These are phyloP conservation scores for Glycine latifolia DNA, from an alignment of 306 rosid species.

Conservation along the genomic window DNA sequence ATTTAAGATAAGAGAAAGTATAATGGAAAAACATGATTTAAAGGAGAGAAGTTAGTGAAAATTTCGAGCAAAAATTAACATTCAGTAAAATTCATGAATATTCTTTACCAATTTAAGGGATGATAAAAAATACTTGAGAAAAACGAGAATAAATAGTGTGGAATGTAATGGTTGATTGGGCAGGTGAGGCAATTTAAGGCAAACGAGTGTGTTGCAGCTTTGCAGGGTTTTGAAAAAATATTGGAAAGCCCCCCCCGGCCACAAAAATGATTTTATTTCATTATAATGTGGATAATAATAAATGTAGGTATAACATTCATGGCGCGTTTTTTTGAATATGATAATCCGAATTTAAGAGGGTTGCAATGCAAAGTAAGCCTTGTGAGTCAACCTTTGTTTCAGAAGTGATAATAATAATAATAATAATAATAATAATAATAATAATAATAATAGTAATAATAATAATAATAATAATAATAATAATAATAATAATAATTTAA, in stretches of 20 bases:
- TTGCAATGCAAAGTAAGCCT: background rate
- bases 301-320: background rate
- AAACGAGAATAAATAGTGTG: background rate
- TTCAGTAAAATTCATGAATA: too few species aligned
- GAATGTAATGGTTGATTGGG: slow-evolving; percentile 51
- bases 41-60: too few species aligned
- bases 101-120: too few species aligned
- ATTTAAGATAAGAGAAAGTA: too few species aligned
- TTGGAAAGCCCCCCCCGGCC: background rate
- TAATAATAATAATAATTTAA: background rate
- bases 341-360: slow-evolving; percentile 4
- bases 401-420: background rate
- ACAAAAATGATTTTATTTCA: background rate
- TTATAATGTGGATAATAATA: background rate
- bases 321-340: background rate
- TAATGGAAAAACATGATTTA: too few species aligned
- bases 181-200: slow-evolving; percentile 73
- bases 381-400: background rate
- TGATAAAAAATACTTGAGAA: too few species aligned
- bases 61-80: too few species aligned
- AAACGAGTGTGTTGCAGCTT: background rate
- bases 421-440: background rate
- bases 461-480: background rate
- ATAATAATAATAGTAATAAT: background rate
- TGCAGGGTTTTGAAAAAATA: background rate